These are phyloP conservation scores for Chaetoceros muelleri DNA, from an alignment of 108 stramenopile genomes.

Conservation along the genomic window DNA sequence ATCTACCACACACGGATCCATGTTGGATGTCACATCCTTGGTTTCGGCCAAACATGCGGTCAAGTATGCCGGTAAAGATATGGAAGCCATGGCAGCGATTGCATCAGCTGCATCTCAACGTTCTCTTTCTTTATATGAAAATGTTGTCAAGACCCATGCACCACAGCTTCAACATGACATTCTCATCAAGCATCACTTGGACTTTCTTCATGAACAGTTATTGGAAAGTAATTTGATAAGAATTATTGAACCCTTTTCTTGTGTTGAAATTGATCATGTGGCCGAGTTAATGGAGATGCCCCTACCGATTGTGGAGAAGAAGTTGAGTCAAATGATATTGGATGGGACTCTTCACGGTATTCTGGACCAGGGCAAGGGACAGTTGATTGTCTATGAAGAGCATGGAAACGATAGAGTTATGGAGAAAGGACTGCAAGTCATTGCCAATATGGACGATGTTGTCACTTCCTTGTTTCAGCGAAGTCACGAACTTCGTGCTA, in stretches of 20 bases:
- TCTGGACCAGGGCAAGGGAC: constrained; percentile 98
- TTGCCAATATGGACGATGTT: constrained; percentile 85
- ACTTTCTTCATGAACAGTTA: constrained; percentile 89
- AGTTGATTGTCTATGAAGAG: constrained; percentile 79
- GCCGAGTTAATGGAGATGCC: constrained; percentile 92
- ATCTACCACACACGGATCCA: not conserved
- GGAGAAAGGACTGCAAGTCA: constrained; percentile 87
- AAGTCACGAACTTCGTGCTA: constrained; percentile 61
- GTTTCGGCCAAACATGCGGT: constrained; percentile 85
- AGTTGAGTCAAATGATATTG: constrained; percentile 98
- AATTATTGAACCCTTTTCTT: constrained; percentile 96
- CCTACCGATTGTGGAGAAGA: constrained; percentile 78
- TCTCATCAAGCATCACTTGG: constrained; percentile 94
- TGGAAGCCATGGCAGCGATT: constrained; percentile 94
- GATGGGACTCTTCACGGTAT: constrained; percentile 95
- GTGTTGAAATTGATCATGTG: constrained; percentile 94
- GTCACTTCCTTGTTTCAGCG: constrained; percentile 75
- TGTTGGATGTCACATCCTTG: constrained; percentile 60
- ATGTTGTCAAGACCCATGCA: constrained; percentile 51
- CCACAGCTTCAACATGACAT: constrained; percentile 76
- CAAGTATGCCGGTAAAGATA: constrained; percentile 89
- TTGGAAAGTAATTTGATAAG: constrained; percentile 93
- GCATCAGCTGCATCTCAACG: constrained; percentile 85
- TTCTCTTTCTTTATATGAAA: constrained; percentile 84
- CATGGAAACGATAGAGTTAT: constrained; percentile 68